Conservation (phyloP, 177 flowering plant genomes). For the Tripterygium wilfordii region DNA sequence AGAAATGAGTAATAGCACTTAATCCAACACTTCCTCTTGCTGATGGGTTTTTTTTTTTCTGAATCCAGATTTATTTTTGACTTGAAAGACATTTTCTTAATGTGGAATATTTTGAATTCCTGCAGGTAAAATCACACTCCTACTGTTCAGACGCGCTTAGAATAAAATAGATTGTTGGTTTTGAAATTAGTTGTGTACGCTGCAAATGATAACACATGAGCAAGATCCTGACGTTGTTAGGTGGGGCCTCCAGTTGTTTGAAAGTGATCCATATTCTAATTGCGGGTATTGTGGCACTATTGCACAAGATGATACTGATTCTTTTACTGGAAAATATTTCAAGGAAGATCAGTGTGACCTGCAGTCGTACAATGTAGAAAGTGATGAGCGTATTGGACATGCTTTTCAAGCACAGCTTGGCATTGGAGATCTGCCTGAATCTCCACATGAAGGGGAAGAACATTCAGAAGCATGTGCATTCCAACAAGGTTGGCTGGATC, state of each 20-base stretch:
- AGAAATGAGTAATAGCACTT: too few species aligned
- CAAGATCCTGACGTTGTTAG: slow-evolving; percentile 83
- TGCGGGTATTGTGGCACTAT: slow-evolving; percentile 34
- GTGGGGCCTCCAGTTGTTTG: slow-evolving; percentile 87
- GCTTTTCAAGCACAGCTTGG: slow-evolving; percentile 74
- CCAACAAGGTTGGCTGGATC: slow-evolving; percentile 55
- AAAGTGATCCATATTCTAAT: slow-evolving; percentile 44
- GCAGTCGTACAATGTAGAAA: slow-evolving; percentile 29
- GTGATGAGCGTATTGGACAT: slow-evolving; percentile 53
- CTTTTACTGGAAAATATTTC: slow-evolving; percentile 36
- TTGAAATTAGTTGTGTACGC: not conserved
- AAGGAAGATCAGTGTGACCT: slow-evolving; percentile 31
- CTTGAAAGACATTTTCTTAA: too few species aligned
- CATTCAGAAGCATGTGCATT: slow-evolving; percentile 38
- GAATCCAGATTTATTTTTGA: too few species aligned
- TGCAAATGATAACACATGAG: slow-evolving; percentile 57
- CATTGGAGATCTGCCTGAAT: slow-evolving; percentile 42
- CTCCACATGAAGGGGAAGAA: slow-evolving; percentile 35
- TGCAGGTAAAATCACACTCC: too few species aligned
- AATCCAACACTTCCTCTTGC: too few species aligned
- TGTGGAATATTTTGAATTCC: too few species aligned
- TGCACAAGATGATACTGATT: slow-evolving; percentile 25
- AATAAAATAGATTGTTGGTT: too few species aligned
- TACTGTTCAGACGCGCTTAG: too few species aligned
- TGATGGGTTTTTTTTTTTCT: too few species aligned